These are phyloP conservation scores for Penicillium sp. DNA, from an alignment of 2,329 filamentous ascomycete species.

Conservation along the genomic window DNA sequence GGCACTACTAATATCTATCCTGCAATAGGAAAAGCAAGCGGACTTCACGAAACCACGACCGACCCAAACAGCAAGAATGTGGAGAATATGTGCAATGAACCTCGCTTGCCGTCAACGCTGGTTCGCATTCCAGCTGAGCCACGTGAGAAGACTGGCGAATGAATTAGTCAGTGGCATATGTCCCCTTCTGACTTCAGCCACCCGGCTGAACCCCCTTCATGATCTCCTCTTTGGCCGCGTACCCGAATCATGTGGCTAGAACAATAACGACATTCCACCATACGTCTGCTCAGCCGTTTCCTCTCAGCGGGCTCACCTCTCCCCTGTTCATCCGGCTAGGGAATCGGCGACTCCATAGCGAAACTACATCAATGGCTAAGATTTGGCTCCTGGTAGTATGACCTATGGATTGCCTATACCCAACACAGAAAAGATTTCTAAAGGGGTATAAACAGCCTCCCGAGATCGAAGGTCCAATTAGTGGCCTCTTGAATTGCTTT, in stretches of 20 bases:
- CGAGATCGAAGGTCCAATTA: background rate
- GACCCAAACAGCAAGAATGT: constrained; percentile 37
- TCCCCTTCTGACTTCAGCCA: background rate
- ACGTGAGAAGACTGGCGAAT: constrained; percentile 24
- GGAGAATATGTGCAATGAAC: constrained; percentile 68
- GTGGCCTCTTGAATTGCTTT: too few species aligned
- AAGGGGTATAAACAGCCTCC: background rate
- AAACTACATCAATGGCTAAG: background rate
- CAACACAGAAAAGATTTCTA: background rate
- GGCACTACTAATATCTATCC: background rate
- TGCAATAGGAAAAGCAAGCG: constrained; percentile 29
- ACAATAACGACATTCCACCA: background rate
- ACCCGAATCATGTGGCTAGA: background rate
- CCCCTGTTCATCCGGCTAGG: background rate
- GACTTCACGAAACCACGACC: constrained; percentile 14
- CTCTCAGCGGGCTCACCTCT: background rate
- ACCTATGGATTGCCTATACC: background rate
- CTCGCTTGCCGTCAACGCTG: constrained; percentile 41
- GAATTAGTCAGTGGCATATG: constrained; percentile 9
- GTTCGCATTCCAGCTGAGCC: constrained; percentile 44
- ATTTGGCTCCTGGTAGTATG: background rate
- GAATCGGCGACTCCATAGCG: background rate
- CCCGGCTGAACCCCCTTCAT: background rate
- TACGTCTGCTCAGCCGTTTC: background rate
- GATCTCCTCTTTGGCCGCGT: background rate